phyloP scores from a whole-genome alignment of 805 yeast genomes.

The Teunomyces lycoperdinae region DNA sequence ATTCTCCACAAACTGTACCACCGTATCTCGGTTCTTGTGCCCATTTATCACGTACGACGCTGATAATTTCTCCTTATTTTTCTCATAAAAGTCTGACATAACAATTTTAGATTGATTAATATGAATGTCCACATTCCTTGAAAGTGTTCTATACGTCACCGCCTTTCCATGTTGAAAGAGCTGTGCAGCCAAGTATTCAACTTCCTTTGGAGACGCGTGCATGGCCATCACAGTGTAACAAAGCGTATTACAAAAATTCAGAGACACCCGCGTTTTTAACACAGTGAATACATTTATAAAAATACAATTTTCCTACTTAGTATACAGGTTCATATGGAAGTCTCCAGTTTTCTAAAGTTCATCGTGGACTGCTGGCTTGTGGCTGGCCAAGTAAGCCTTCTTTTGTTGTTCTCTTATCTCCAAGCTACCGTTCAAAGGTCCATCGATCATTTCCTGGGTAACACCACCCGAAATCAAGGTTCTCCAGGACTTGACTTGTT shows the following conservation, averaged over 20 bases:
- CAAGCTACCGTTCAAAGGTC: slow-evolving; percentile 33
- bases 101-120: slow-evolving; percentile 37
- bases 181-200: slow-evolving; percentile 28
- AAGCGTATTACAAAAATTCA: neutral
- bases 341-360: neutral
- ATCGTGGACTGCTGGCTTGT: neutral
- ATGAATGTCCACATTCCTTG: slow-evolving; percentile 39
- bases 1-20: slow-evolving; percentile 21
- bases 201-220: slow-evolving; percentile 26
- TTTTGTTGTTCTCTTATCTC: slow-evolving; percentile 27
- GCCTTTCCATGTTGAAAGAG: slow-evolving; percentile 20
- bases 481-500: slow-evolving; percentile 59
- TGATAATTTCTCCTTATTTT: slow-evolving; percentile 31
- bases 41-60: slow-evolving; percentile 47
- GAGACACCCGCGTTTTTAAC: neutral
- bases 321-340: neutral
- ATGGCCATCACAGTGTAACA: slow-evolving; percentile 24
- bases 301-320: neutral
- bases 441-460: slow-evolving; percentile 39
- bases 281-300: neutral
- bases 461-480: slow-evolving; percentile 45
- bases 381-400: slow-evolving; percentile 4
- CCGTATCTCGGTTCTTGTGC: slow-evolving; percentile 9
- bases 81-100: slow-evolving; percentile 36
- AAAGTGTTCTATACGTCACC: slow-evolving; percentile 42